Base-by-base conservation (phyloP, 352 stramenopile species). In the Phytophthora crassamura region DNA sequence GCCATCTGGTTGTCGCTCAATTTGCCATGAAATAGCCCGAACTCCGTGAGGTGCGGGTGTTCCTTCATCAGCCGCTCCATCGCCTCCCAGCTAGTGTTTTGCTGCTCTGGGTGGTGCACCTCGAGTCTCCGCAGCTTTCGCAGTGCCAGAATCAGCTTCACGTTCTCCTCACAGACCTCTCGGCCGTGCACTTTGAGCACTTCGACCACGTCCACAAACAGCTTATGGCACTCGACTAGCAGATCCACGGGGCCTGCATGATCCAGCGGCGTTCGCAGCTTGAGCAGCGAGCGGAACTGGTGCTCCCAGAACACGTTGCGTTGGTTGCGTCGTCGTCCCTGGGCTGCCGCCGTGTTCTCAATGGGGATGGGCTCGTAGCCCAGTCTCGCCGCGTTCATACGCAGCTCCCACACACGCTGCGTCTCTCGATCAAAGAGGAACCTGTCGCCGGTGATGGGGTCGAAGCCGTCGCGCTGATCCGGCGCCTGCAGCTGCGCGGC, bases 21-120 rank as follows among this genome's bases (percentile, higher is more conserved):
- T 25, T 86, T 87, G 16, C 86, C 86, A 45, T 94, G 86, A 30
- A 93, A 94, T 48, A 92, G 89, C 10, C 80, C 73, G 14, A 94
- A 46, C 34, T 89, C 77, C 0, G 56, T 53, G 2, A 94, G 60
- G 14, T 72, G 56, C 25, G 55, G 38, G 34, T 82, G 65, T 4
- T 48, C 22, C 39, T 73, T 59, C 10, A 89, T 64, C 20, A 89
- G 58, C 6, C 38, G 59, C 9, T 49, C 46, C 46, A 75, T 74
- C 11, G 72, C 88, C n/a, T 58, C 50, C 72, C 71, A 80, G 42
- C 52, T 79, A 14, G 64, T 91, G 25, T 72, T 64, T 54, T 87
- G 80, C 68, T 90, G 82, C 20, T 93, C 86, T 14, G 80, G 82
- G 41, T 94, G 84, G 35, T 94, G 86, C 7, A 94, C 66, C 58